Conservation (phyloP, 2,329 filamentous ascomycete genomes). For the Pseudocercospora macadamiae region DNA sequence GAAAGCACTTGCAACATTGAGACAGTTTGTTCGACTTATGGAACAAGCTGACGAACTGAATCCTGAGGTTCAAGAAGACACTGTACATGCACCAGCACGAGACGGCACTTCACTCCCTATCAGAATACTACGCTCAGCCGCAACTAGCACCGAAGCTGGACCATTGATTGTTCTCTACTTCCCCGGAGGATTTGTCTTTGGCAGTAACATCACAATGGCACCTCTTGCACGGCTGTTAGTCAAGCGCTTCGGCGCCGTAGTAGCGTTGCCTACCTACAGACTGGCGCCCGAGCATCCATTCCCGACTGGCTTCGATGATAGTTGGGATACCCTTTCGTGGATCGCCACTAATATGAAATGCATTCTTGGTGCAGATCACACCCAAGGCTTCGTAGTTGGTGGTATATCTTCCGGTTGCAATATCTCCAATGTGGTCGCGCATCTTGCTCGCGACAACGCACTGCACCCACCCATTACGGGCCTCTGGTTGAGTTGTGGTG, state of each 20-base stretch:
- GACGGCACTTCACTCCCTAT: conserved; percentile 20
- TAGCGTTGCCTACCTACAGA: conserved; percentile 37
- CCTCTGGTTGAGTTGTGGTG: conserved; percentile 49
- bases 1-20: conserved; percentile 14
- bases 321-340: conserved; percentile 51
- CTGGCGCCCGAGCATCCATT: conserved; percentile 51
- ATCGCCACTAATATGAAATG: conserved; percentile 42
- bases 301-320: conserved; percentile 47
- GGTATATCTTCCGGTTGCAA: conserved; percentile 52
- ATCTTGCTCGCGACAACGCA: conserved; percentile 45
- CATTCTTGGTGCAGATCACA: conserved; percentile 34
- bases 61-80: conserved; percentile 17
- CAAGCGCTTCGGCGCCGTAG: conserved; percentile 18
- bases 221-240: conserved; percentile 18
- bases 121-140: conserved; percentile 11
- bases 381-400: conserved; percentile 50
- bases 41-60: conserved; percentile 22
- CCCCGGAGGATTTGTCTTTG: conserved; percentile 26
- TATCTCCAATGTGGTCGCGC: conserved; percentile 42
- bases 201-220: conserved; percentile 20
- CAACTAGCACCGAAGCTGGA: conserved; percentile 7
- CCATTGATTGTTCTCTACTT: conserved; percentile 31
- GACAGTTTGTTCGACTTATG: conserved; percentile 15
- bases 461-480: conserved; percentile 28
- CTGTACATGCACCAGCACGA: conserved; percentile 7